These are phyloP conservation scores for Suillus subluteus DNA, from an alignment of 768 basidiomycete species.

Conservation along the genomic window DNA sequence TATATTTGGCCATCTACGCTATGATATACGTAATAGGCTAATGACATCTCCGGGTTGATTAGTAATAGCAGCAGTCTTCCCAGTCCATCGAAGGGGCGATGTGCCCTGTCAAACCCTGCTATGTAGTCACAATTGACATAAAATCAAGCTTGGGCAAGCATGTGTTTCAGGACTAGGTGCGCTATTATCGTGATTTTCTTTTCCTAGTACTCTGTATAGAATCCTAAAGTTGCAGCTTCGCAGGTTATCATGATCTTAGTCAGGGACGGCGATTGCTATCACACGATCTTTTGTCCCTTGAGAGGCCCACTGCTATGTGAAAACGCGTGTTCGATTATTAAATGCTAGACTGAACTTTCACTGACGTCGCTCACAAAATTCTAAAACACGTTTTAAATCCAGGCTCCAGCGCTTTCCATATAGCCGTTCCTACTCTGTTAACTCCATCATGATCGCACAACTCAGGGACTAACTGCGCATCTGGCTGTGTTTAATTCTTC, in stretches of 20 bases:
- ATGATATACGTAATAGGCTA: no score
- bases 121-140: slow-evolving; percentile 2
- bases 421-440: neutral
- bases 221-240: neutral
- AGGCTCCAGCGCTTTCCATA: neutral
- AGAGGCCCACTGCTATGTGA: neutral
- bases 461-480: neutral
- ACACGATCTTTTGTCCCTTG: neutral
- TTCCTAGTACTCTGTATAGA: neutral
- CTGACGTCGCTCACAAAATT: neutral
- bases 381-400: neutral
- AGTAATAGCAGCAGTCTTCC: neutral
- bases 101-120: neutral
- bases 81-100: neutral
- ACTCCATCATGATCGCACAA: neutral
- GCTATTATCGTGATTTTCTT: neutral
- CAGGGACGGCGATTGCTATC: neutral
- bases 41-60: neutral
- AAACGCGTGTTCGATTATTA: neutral
- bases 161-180: slow-evolving; percentile 1
- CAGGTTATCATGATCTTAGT: neutral
- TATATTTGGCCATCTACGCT: no score
- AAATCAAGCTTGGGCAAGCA: neutral
- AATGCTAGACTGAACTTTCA: neutral
- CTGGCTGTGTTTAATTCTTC: neutral